These are phyloP conservation scores for Tympanopsis confertula DNA, from an alignment of 2,329 filamentous ascomycete species.

Conservation along the genomic window DNA sequence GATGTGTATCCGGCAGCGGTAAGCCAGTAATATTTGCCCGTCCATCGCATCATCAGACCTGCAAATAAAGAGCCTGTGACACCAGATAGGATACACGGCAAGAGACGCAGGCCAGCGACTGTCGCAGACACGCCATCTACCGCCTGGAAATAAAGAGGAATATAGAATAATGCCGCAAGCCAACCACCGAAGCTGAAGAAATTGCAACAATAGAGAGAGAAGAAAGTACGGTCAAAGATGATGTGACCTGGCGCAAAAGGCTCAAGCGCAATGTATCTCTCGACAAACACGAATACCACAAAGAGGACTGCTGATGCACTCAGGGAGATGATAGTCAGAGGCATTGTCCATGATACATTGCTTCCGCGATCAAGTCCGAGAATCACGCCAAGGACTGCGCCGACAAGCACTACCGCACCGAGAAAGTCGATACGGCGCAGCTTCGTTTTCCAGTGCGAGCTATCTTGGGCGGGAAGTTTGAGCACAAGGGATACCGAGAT, in stretches of 20 bases:
- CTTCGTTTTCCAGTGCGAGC: background rate
- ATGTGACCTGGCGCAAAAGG: slow-evolving; percentile 51
- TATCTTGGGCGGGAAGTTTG: slow-evolving; percentile 25
- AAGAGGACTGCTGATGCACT: slow-evolving; percentile 35
- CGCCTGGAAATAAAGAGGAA: slow-evolving; percentile 52
- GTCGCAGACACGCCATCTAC: slow-evolving; percentile 40
- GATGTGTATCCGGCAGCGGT: slow-evolving; percentile 36
- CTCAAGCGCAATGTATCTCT: slow-evolving; percentile 41
- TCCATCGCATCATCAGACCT: slow-evolving; percentile 45
- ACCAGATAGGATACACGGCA: slow-evolving; percentile 40
- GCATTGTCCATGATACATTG: slow-evolving; percentile 44
- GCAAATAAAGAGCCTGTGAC: slow-evolving; percentile 42
- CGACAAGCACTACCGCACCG: slow-evolving; percentile 42
- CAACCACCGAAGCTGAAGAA: slow-evolving; percentile 48
- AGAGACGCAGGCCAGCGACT: slow-evolving; percentile 38
- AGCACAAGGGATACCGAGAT: slow-evolving; percentile 34
- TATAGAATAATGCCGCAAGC: slow-evolving; percentile 43
- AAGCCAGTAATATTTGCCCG: slow-evolving; percentile 47
- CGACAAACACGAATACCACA: slow-evolving; percentile 41
- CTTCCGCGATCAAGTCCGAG: slow-evolving; percentile 48
- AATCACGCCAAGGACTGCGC: slow-evolving; percentile 42
- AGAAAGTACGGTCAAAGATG: slow-evolving; percentile 41
- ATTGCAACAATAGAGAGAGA: slow-evolving; percentile 48
- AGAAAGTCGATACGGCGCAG: slow-evolving; percentile 48
- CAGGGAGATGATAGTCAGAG: slow-evolving; percentile 37